Evolutionary conservation across 345 rosid genomes (phyloP).

Genomic region (Eucalyptus cloeziana): DNA sequence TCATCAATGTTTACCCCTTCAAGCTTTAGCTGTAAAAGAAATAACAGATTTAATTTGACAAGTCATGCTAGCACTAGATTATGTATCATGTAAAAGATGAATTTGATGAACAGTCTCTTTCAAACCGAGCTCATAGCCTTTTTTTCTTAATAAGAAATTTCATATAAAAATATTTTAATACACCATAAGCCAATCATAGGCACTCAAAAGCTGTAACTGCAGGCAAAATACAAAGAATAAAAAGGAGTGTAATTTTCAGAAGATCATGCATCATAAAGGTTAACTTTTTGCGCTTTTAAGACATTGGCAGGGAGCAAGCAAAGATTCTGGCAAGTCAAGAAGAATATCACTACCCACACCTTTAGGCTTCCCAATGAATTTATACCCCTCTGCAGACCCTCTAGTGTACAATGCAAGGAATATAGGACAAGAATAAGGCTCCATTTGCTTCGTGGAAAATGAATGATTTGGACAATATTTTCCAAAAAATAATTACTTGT

Average conservation of each 20-base stretch:
- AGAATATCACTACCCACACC: not conserved
- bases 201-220: not conserved
- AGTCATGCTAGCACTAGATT: not conserved
- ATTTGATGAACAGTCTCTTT: not conserved
- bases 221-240: not conserved
- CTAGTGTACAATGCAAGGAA: not conserved
- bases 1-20: conserved; percentile 63
- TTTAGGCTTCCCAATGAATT: not conserved
- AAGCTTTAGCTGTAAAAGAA: conserved; percentile 46
- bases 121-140: not conserved
- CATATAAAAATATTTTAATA: not conserved
- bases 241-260: not conserved
- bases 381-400: not conserved
- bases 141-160: not conserved
- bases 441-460: not conserved
- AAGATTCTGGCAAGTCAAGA: not conserved
- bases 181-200: not conserved
- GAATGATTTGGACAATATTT: not conserved
- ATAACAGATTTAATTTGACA: not conserved
- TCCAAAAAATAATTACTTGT: not conserved
- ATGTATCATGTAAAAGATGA: not conserved
- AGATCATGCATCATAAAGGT: not conserved
- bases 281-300: not conserved
- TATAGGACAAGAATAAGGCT: not conserved
- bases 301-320: not conserved